Percentiles rank a stretch among this genome's conserved stretches.
Conservation (phyloP, 2,329 filamentous ascomycete species). For the Alternaria dauci region DNA sequence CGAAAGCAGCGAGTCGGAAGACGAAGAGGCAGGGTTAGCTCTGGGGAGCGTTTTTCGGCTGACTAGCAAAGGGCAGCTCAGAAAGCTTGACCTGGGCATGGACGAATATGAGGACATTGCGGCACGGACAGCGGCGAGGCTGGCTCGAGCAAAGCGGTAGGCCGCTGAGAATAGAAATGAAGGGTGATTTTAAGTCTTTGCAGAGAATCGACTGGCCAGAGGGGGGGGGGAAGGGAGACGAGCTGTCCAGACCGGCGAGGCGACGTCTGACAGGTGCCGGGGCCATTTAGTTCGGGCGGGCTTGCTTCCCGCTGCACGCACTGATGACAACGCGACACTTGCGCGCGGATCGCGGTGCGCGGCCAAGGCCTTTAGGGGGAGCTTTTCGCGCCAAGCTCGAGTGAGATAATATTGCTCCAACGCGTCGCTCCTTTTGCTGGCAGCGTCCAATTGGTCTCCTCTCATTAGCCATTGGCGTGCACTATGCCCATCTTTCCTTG, state of each 20-base stretch:
- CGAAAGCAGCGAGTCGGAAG: conserved; percentile 57
- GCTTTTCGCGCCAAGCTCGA: conserved; percentile 30
- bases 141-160: neutral
- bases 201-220: neutral
- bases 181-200: neutral
- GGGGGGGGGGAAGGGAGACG: neutral
- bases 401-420: conserved; percentile 30
- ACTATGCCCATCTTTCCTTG: conserved; percentile 16
- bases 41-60: conserved; percentile 50
- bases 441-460: conserved; percentile 23
- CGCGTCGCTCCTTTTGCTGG: conserved; percentile 40
- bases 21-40: conserved; percentile 58
- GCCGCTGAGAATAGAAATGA: neutral
- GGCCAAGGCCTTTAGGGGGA: conserved; percentile 30
- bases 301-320: conserved; percentile 30
- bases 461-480: conserved; percentile 21
- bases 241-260: neutral
- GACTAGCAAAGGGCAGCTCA: conserved; percentile 43
- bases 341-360: conserved; percentile 31
- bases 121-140: conserved; percentile 37
- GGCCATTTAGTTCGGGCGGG: conserved; percentile 18
- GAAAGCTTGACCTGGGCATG: conserved; percentile 50
- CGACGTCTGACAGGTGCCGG: conserved; percentile 25
- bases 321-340: conserved; percentile 21
- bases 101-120: conserved; percentile 50